A percentile compares a stretch with the other conserved stretches of the same genome.
Evolutionary conservation across 371 early-diverging fungal species (phyloP).

Genomic region (Blakeslea trispora): DNA sequence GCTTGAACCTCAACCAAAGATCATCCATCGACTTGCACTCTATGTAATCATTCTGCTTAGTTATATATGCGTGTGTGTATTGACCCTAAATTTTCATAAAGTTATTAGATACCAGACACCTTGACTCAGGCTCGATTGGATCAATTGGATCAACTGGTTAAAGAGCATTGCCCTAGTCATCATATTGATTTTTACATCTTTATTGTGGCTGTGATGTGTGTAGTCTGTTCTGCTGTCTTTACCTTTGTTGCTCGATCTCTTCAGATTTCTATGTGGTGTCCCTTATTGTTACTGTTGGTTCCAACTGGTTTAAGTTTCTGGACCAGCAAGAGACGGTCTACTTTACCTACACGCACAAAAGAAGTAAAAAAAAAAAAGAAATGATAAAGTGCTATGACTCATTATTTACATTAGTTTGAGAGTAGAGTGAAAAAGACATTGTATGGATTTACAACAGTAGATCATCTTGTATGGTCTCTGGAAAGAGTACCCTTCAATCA

Average conservation of each 20-base stretch:
- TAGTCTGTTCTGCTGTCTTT: conserved; percentile 43
- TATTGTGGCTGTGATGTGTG: conserved; percentile 33
- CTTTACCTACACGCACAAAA: conserved; percentile 27
- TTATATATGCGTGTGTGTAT: no score
- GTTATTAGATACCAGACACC: conserved; percentile 34
- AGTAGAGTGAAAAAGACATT: conserved; percentile 33
- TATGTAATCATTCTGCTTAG: no score
- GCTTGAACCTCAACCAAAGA: conserved; percentile 20
- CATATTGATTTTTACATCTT: conserved; percentile 46
- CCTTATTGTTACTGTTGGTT: conserved; percentile 38
- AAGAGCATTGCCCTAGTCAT: conserved; percentile 33
- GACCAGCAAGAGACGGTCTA: conserved; percentile 41
- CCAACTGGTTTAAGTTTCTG: conserved; percentile 44
- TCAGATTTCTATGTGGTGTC: conserved; percentile 51
- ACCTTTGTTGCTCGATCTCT: conserved; percentile 43
- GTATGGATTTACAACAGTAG: conserved; percentile 37
- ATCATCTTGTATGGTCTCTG: conserved; percentile 38
- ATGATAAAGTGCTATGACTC: no score
- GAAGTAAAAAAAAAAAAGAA: conserved; percentile 27
- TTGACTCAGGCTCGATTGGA: conserved; percentile 27
- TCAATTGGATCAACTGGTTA: conserved; percentile 26
- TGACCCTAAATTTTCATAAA: no score
- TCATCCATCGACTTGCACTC: conserved; percentile 16
- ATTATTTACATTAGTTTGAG: conserved; percentile 37
- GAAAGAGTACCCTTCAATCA: conserved; percentile 20